These are phyloP conservation scores for Septoria linicola DNA, from an alignment of 2,329 filamentous ascomycete species.

Conservation along the genomic window DNA sequence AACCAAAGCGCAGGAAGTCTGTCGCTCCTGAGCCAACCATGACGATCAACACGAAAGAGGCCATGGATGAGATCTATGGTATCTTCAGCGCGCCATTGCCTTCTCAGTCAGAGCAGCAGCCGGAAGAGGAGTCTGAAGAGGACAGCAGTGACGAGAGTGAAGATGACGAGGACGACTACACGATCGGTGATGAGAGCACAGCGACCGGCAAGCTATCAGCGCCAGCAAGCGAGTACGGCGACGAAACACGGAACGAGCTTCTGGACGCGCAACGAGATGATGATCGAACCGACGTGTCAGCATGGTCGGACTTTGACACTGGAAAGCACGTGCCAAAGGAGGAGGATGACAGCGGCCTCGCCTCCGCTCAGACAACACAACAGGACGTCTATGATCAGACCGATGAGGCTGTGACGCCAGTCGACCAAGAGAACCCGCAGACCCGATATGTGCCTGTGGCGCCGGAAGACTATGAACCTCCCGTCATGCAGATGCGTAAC, in stretches of 20 bases:
- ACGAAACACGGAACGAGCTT: constrained; percentile 58
- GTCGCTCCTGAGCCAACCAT: constrained; percentile 87
- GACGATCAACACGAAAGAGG: constrained; percentile 93
- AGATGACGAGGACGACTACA: constrained; percentile 46
- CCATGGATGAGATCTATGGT: constrained; percentile 95
- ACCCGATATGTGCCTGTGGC: constrained; percentile 74
- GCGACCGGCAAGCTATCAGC: constrained; percentile 67
- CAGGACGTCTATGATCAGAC: constrained; percentile 41
- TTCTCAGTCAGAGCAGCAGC: constrained; percentile 47
- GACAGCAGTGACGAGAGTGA: constrained; percentile 54
- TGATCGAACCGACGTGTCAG: constrained; percentile 57
- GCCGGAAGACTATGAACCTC: constrained; percentile 81
- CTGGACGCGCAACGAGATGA: constrained; percentile 40
- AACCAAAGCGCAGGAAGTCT: constrained; percentile 74
- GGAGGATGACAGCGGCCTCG: constrained; percentile 41
- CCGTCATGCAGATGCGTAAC: constrained; percentile 73
- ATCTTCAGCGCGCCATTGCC: constrained; percentile 88
- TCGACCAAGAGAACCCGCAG: constrained; percentile 45
- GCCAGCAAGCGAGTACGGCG: constrained; percentile 63
- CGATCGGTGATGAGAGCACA: constrained; percentile 80
- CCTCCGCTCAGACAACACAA: constrained; percentile 31
- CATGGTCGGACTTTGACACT: constrained; percentile 85
- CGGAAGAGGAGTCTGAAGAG: constrained; percentile 62
- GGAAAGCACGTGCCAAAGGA: constrained; percentile 65
- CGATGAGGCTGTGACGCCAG: constrained; percentile 47